Evolutionary conservation across 192 early-diverging fungal species (phyloP).

Genomic region (Coemansia sp.): DNA sequence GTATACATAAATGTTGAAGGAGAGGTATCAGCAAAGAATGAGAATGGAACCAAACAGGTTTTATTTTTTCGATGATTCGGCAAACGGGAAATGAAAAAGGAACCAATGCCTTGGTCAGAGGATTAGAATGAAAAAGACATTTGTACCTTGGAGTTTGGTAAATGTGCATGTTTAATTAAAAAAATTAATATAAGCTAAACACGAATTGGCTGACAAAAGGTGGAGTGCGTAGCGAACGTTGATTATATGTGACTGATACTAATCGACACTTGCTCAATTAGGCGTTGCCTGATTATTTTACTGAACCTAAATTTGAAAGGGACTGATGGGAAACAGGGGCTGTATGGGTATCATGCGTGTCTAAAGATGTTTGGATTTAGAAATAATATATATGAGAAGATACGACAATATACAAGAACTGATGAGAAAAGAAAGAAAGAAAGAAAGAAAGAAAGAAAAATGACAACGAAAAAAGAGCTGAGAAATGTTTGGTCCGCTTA

Average conservation of each 20-base stretch:
- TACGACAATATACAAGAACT: constrained; percentile 1
- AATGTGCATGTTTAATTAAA: not conserved
- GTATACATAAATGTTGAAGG: not conserved
- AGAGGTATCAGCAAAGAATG: not conserved
- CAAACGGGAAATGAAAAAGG: not conserved
- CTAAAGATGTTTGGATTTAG: too few species aligned
- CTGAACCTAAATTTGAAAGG: not conserved
- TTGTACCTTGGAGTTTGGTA: not conserved
- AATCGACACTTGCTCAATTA: not conserved
- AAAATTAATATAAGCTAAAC: not conserved
- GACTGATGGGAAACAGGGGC: not conserved
- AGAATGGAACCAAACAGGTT: not conserved
- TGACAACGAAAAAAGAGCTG: not conserved
- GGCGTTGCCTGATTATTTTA: not conserved
- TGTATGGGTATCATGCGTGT: too few species aligned
- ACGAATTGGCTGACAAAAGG: not conserved
- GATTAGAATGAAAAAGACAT: not conserved
- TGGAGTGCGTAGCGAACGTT: not conserved
- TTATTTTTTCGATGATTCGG: not conserved
- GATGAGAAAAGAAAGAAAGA: not conserved
- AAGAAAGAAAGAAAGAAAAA: not conserved
- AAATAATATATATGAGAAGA: not conserved
- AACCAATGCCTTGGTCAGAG: not conserved
- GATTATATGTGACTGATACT: not conserved
- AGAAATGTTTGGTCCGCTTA: not conserved